Base-by-base conservation (phyloP, 139 green algal species). In the Ettlia oleoabundans region DNA sequence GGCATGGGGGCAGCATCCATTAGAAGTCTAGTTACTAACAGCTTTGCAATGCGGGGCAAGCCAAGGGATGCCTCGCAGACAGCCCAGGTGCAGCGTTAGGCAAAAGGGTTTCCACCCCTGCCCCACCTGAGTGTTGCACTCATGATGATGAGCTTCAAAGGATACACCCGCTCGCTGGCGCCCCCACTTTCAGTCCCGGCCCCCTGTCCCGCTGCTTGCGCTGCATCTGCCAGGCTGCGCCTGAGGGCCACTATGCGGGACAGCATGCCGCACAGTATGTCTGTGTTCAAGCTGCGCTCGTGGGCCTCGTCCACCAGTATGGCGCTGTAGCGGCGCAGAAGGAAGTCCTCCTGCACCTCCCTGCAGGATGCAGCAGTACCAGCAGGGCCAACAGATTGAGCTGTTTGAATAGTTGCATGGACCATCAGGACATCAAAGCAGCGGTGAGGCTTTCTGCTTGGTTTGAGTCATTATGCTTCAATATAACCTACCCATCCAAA, bases 61-160 rank as follows among this genome's bases (percentile, higher is more conserved):
- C n/a, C n/a, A n/a, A n/a, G n/a, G n/a, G n/a, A n/a, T n/a, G n/a
- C n/a, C n/a, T n/a, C n/a, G n/a, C n/a, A n/a, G n/a, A n/a, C n/a
- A n/a, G n/a, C 32, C 30, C 64, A 71, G 64, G 37, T 18, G 3
- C 41, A 4, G 7, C 28, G 1, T n/a, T 26, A 61, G 37, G 37
- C 38, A 35, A 21, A 19, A 47, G 5, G 40, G 24, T 4, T 3
- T 18, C 38, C 40, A 53, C 26, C 37, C 38, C 1, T 5, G 21
- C n/a, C 62, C 3, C 92, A 91, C 6, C 93, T 83, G 65, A 99
- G 88, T 1, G 96, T 99, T 70, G 96, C 96, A 52, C 92, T 97
- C 96, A 99, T 99, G 86, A 99, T 96, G 80, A 99, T 91, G 24
- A 99, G 89, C 89, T 98, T 97, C 13, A 99, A 90, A 0, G 96